Conservation (phyloP, 192 early-diverging fungal species). For the Dissophora globulifera region DNA sequence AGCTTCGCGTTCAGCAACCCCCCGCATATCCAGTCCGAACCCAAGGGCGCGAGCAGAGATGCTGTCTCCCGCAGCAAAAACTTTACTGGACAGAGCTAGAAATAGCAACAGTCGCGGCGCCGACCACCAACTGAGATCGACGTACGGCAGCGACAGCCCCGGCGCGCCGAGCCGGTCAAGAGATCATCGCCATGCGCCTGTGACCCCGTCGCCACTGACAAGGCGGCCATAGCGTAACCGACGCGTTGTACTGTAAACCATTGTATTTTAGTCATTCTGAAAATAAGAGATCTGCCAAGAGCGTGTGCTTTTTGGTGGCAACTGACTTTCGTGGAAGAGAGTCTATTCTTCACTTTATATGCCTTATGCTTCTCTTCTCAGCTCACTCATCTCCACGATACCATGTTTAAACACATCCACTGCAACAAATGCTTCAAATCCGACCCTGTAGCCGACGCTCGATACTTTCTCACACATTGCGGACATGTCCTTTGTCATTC, state of each 20-base stretch:
- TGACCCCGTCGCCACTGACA: conserved; percentile 31
- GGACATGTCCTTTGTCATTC: conserved; percentile 33
- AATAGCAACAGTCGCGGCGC: conserved; percentile 14
- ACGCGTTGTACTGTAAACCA: no score
- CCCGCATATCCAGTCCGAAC: conserved; percentile 33
- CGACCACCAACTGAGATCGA: conserved; percentile 51
- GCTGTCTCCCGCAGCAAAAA: conserved; percentile 53
- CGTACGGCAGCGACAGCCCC: conserved; percentile 21
- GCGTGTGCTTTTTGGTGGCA: no score
- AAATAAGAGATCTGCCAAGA: conserved; percentile 2
- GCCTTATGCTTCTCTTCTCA: no score
- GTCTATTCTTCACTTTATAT: no score
- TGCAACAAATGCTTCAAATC: conserved; percentile 43
- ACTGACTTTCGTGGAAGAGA: no score
- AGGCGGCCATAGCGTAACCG: background rate
- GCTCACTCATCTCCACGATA: no score
- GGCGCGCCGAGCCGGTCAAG: background rate
- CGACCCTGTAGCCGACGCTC: background rate
- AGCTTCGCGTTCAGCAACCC: background rate
- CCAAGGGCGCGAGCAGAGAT: conserved; percentile 40
- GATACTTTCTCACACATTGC: conserved; percentile 27
- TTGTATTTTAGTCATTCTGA: background rate
- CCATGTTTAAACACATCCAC: conserved; percentile 32
- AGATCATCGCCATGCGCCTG: background rate
- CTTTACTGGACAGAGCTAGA: conserved; percentile 27